Base-by-base conservation (phyloP, 2,329 filamentous ascomycete species). In the Fusarium sp. region DNA sequence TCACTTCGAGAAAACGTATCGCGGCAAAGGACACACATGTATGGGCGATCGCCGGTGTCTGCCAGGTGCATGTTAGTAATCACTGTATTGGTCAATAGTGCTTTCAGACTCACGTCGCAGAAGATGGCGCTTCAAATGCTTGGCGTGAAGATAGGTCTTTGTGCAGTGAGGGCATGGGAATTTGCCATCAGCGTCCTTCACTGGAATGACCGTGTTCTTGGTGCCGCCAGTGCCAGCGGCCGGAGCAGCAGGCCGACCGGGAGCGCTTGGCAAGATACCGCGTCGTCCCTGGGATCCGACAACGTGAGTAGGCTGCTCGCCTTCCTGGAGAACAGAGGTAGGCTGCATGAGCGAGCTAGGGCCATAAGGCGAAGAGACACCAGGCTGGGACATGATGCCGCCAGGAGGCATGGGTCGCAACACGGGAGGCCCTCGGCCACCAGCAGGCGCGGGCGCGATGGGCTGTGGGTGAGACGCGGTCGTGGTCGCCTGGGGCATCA, bases 1-100 rank as follows among this genome's bases (percentile, higher is more conserved):
- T 99, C 97, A 88, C 95, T 98, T 83, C 97, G 93, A 58, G 95
- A 98, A 85, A 99, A 99, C 37, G 95, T 98, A 84, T 98, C 97
- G 83, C 97, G 95, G 88, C 97, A 99, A 61, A 99, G 89, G 76
- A 97, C 94, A 86, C 97, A 99, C 91, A 97, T 97, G 87, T 99
- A 99, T 66, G 97, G 97, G 76, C 97, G 94, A 84, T 98, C 96
- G 80, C 97, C 97, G 71, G 97, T 98, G 87, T 99, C 96, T 98
- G 79, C 54, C 66, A 30, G 65, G 47, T 25, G 63, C 66, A 74
- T 63, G 80, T 87, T 76, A 73, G 75, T 75, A 63, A 71, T 58
- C 40, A 57, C 66, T 64, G 52, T 65, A 43, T 12, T 9, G 56
- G 54, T 69, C 56, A 68, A 66, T 56, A 86, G 84, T 71, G 73